Evolutionary conservation across 805 yeast genomes (phyloP), one percentile per base, ranked within the genome.

Genomic region (Saturnispora halmiae): DNA sequence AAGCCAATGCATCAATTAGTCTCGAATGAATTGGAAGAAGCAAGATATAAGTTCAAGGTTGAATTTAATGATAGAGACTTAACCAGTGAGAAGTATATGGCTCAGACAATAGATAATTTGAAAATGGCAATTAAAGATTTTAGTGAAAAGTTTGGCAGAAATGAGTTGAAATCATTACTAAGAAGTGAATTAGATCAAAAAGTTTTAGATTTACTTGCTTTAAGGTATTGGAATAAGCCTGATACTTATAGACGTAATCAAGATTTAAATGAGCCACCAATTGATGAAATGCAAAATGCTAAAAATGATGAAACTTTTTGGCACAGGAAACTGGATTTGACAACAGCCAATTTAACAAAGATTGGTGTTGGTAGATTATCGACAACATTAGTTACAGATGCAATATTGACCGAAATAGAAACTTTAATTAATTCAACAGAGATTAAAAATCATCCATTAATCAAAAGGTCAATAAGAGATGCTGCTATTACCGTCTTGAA

Each of bases 11-110:
- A 86, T 40, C 69, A 73, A 34, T 70, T 88, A 6, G 90, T 92
- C 38, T 84, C 83, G 46, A 88, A 78, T 54, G 98, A 92, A 59
- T 70, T 88, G 33, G 99, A 94, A 58, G 98, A 94, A 53, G 77
- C 96, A 0, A 66, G 92, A 1, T 92, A 92, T 58, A 78, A 81
- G 56, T 92, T 86, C 65, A 92, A 92, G 59, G 99, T 92, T 19
- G 96, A 92, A 60, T 92, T 87, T 62, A 92, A 92, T 56, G 99
- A 92, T 60, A 75, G 96, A 40, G 84, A 82, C 27, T 68, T 92
- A 47, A 92, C 99, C 0, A 95, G 97, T 13, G 92, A 87, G 54
- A 85, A 94, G 44, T 92, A 92, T 56, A 69, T 92, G 51, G 95
- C 96, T 18, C 90, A 84, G 55, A 85, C 92, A 42, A 75, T 92